Evolutionary conservation across 169 alveolate species (phyloP), one percentile per base, ranked within the genome.

Genomic region (Theileria orientalis): DNA sequence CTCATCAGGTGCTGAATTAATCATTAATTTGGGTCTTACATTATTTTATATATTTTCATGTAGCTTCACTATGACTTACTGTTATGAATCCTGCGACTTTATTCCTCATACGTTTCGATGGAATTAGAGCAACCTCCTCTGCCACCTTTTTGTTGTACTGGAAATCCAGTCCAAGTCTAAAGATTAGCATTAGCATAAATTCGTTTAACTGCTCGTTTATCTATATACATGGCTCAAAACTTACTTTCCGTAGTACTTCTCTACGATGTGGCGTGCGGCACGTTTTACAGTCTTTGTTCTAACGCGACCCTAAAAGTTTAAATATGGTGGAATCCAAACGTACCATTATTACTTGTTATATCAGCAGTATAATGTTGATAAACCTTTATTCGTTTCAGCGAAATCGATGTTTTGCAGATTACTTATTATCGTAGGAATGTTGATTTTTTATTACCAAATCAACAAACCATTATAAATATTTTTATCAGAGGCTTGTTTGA

Each of bases 271-370:
- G 83, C 99, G 95, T 21, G 99, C 99, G 54, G 99, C 99, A 90
- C 99, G 95, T 92, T 98, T 98, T 40, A 98, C 98, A 67, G 99
- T 98, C 94, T 97, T 98, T 14, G 99, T 98, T 74, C 99, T 90
- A 52, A 98, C 99, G 90, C 99, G 97, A 76, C 99, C 99, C 99
- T 92, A 74, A 23, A 46, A 25, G 63, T 76, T 49, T 35, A 44
- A 61, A 21, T 46, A 29, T 37, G 44, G n/a, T n/a, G 27, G 25
- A 32, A 41, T 40, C 41, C 21, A 27, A 30, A 72, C 64, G 2
- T 30, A 64, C 61, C 64, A 64, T 64, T 21, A 21, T 64, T 29
- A 44, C n/a, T 37, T 14, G 47, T 33, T 37, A 59, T 25, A 37
- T 33, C 3, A 21, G 37, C 14, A 59, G 14, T n/a, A n/a, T n/a